phyloP scores from a whole-genome alignment of 345 rosid species.

The Populus pruinosa region DNA sequence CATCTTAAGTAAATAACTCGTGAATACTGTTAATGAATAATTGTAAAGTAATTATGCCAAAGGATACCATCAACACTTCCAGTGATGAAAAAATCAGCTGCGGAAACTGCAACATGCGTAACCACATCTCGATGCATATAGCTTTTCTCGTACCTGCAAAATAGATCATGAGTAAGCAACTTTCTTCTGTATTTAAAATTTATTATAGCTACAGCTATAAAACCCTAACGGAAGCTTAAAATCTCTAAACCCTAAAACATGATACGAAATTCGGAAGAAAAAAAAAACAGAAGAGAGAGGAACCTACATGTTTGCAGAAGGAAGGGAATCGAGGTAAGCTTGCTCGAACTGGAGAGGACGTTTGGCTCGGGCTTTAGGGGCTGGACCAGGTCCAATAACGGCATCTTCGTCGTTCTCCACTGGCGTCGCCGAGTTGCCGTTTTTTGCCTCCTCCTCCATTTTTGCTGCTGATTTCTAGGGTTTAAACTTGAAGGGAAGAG shows the following conservation, averaged over 20 bases:
- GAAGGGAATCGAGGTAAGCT: constrained; percentile 82
- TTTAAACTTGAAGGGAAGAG: neutral
- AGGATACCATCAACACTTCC: constrained; percentile 81
- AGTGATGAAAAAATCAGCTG: constrained; percentile 86
- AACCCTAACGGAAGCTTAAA: neutral
- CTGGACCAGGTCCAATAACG: constrained; percentile 74
- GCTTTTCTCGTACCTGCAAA: constrained; percentile 86
- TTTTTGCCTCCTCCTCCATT: constrained; percentile 56
- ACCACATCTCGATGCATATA: constrained; percentile 98
- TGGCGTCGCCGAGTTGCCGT: constrained; percentile 25
- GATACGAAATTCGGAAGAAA: too few relatives aligned
- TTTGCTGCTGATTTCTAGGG: neutral
- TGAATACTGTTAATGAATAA: too few relatives aligned
- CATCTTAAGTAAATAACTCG: too few relatives aligned
- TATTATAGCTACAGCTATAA: neutral
- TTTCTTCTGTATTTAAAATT: neutral
- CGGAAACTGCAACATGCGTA: constrained; percentile 86
- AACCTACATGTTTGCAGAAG: constrained; percentile 75
- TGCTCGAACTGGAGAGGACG: constrained; percentile 94
- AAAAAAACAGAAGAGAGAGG: too few relatives aligned
- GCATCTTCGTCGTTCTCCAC: constrained; percentile 46
- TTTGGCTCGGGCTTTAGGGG: constrained; percentile 63
- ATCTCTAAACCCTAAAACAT: neutral
- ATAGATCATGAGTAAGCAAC: neutral
- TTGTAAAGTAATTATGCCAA: neutral